Evolutionary conservation across 371 early-diverging fungal species (phyloP).

Genomic region (Mitosporidium daphniae): DNA sequence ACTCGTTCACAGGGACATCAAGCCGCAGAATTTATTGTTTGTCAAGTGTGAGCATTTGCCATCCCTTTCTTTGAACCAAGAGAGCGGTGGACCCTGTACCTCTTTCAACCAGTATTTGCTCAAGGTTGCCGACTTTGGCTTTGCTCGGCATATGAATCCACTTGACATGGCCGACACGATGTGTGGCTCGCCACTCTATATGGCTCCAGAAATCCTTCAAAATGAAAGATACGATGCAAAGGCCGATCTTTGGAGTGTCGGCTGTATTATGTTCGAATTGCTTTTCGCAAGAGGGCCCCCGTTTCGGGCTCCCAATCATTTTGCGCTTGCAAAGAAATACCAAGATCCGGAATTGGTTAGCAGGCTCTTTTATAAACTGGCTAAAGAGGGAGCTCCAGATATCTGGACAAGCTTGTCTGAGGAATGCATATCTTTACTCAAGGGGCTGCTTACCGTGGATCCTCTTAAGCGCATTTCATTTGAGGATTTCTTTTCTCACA

Average conservation of each 20-base stretch:
- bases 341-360: constrained; percentile 31
- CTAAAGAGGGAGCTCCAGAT: not conserved
- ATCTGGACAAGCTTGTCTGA: constrained; percentile 8
- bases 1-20: constrained; percentile 76
- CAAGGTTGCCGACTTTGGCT: constrained; percentile 82
- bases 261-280: constrained; percentile 69
- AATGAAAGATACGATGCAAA: constrained; percentile 61
- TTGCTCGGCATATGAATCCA: constrained; percentile 41
- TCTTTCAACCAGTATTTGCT: constrained; percentile 12
- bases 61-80: constrained; percentile 2
- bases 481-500: constrained; percentile 54
- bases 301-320: constrained; percentile 54
- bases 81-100: constrained; percentile 2
- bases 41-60: too few species aligned
- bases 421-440: constrained; percentile 37
- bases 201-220: constrained; percentile 55
- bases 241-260: constrained; percentile 82
- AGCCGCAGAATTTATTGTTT: constrained; percentile 27
- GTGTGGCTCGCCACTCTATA: constrained; percentile 71
- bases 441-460: constrained; percentile 30
- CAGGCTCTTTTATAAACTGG: not conserved
- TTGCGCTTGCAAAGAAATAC: constrained; percentile 35
- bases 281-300: constrained; percentile 48
- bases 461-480: constrained; percentile 48
- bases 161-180: constrained; percentile 46